Base-by-base conservation (phyloP, 495 filamentous ascomycete genomes). In the Cairneyella variabilis region DNA sequence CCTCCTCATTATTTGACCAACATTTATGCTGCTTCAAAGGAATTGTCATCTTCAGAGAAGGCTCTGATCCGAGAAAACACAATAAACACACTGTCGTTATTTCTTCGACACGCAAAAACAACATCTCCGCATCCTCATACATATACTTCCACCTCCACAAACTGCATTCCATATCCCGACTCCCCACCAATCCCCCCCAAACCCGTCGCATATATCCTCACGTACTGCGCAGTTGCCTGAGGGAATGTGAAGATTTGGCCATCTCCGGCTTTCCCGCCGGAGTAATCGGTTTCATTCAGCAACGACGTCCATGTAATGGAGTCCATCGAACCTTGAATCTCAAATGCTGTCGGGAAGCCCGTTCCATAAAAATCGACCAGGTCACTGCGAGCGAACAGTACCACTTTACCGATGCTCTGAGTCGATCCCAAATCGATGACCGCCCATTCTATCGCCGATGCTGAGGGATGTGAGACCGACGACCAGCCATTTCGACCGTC, bases 211-310 rank as follows among this genome's bases (percentile, higher is more conserved):
- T 18, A 1, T 17, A 37, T 36, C 28, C 26, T 48, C 26, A 48
- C 45, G 22, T 34, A 48, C 22, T 28, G n/a, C 9, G 26, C 45
- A n/a, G 26, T 18, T 10, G 17, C 26, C 26, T 48, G 45, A 9
- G 16, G 28, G 30, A 51, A 51, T 8, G 48, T 40, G 16, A 51
- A 51, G 10, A 51, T 51, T 30, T 51, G 9, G 4, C 32, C 48
- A 21, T 51, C 36, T 14, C 48, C 48, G n/a, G 48, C 48, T 28
- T 40, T 51, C 26, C 18, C 48, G 9, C 37, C 21, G 1, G 48
- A 20, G 26, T 51, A 51, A 18, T 28, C n/a, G 10, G 8, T 26
- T 23, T 26, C 32, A 23, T 6, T 51, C 14, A 51, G 23, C 10
- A 51, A 17, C 2, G 32, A 40, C 23, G 6, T 41, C 48, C 48